Base-by-base conservation (phyloP, 2,329 filamentous ascomycete genomes). In the Cladosporium phlei region DNA sequence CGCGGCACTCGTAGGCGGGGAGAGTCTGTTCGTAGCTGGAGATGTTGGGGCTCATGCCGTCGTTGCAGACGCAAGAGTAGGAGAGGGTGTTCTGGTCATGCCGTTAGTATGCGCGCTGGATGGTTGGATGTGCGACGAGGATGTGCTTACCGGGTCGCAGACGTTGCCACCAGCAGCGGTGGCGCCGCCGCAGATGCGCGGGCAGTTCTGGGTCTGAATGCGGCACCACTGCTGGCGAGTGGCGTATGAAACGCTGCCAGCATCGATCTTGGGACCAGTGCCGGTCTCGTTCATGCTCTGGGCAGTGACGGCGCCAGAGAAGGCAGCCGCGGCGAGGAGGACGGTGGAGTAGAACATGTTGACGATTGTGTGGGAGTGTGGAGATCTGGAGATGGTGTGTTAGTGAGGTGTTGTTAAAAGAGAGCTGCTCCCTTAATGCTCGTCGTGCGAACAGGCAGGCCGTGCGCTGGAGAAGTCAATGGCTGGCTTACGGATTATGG, bases 201-300 rank as follows among this genome's bases (percentile, higher is more conserved):
- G 77, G 68, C 82, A 85, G 34, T 73, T 74, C 65, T 80, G 79
- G 51, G 66, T 66, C 67, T 84, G 69, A 52, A 72, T 77, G 45
- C 65, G 63, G 62, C 82, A 85, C 79, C 79, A 84, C 48, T 67
- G 54, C 59, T 65, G 54, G 53, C 66, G 67, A 19, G 61, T 55
- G 32, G 59, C 45, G 2, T 57, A n/a, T 32, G 62, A 52, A 32
- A 80, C 65, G 21, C 55, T 42, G 57, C 53, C 63, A 44, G 73
- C 56, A 52, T 70, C 59, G 60, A 79, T 70, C 35, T 60, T 61
- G 56, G 65, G 52, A 33, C 66, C 63, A 51, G 69, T 57, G 37
- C 66, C 55, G 46, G 55, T 59, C 47, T 57, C 54, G 57, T 65
- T 64, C 52, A 56, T 63, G 62, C 69, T 68, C 59, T 74, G 71